Evolutionary conservation across 164 flowering plant species (phyloP).

Genomic region (Sextonia rubra): DNA sequence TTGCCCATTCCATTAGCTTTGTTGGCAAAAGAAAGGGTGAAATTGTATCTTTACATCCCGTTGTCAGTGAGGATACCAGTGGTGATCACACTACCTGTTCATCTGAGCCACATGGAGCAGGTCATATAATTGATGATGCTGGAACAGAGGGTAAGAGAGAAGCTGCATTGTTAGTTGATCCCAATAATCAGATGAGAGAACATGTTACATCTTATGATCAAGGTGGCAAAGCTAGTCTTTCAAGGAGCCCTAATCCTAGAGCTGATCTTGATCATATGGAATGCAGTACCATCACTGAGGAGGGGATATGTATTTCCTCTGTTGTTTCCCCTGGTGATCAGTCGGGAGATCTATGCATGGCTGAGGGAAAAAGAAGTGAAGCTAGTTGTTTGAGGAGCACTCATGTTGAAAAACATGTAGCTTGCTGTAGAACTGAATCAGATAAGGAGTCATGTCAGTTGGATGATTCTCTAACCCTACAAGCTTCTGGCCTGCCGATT

Average conservation of each 20-base stretch:
- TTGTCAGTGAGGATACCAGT: constrained; percentile 1
- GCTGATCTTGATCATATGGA: too few species aligned
- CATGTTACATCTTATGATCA: too few species aligned
- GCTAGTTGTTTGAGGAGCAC: not conserved
- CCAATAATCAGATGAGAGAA: not conserved
- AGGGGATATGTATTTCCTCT: too few species aligned
- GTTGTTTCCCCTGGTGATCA: not conserved
- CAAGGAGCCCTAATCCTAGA: too few species aligned
- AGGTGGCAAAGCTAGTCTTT: too few species aligned
- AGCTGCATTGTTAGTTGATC: not conserved
- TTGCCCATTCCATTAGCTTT: not conserved
- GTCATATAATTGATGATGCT: not conserved
- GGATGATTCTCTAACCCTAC: not conserved
- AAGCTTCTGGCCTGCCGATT: not conserved
- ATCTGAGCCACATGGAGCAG: not conserved
- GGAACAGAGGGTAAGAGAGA: not conserved
- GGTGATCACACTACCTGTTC: not conserved
- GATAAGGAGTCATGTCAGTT: constrained; percentile 3
- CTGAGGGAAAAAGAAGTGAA: constrained; percentile 1
- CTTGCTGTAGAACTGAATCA: not conserved
- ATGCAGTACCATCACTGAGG: too few species aligned
- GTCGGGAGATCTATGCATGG: constrained; percentile 5
- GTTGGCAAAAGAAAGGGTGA: not conserved
- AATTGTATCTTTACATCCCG: not conserved
- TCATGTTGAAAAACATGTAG: constrained; percentile 5